phyloP scores from a whole-genome alignment of 179 eudicot species.

The Drosera spatulata region DNA sequence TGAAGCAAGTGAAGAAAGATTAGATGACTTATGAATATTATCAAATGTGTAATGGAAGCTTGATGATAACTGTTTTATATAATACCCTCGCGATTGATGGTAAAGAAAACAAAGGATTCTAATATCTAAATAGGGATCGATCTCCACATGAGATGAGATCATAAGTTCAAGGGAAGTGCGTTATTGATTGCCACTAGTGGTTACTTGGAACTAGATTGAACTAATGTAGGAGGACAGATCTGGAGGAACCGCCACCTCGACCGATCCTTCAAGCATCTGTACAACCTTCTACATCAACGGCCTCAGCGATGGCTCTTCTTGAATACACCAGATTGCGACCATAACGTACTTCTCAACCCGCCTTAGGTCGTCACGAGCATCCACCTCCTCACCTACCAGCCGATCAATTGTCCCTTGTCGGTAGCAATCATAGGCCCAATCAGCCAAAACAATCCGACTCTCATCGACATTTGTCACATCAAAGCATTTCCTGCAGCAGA shows the following conservation, averaged over 20 bases:
- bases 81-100: too few relatives aligned
- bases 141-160: too few relatives aligned
- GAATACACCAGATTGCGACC: slow-evolving; percentile 18
- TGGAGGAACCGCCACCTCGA: slow-evolving; percentile 8
- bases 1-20: too few relatives aligned
- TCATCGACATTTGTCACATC: slow-evolving; percentile 4
- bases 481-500: slow-evolving; percentile 15
- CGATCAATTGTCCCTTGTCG: slow-evolving; percentile 1
- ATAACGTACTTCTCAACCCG: slow-evolving; percentile 10
- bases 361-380: slow-evolving; percentile 6
- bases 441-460: slow-evolving; percentile 6
- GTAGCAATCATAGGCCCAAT: slow-evolving; percentile 5
- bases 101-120: too few relatives aligned
- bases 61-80: too few relatives aligned
- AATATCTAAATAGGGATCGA: too few relatives aligned
- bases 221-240: neutral
- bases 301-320: slow-evolving; percentile 6
- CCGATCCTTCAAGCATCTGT: slow-evolving; percentile 15
- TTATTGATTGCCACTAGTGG: too few relatives aligned
- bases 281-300: too few relatives aligned
- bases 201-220: neutral
- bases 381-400: slow-evolving; percentile 11
- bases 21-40: too few relatives aligned
- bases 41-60: too few relatives aligned
- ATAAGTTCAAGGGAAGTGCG: too few relatives aligned